phyloP scores from a whole-genome alignment of 306 rosid genomes.

The Medicago ruthenica region DNA sequence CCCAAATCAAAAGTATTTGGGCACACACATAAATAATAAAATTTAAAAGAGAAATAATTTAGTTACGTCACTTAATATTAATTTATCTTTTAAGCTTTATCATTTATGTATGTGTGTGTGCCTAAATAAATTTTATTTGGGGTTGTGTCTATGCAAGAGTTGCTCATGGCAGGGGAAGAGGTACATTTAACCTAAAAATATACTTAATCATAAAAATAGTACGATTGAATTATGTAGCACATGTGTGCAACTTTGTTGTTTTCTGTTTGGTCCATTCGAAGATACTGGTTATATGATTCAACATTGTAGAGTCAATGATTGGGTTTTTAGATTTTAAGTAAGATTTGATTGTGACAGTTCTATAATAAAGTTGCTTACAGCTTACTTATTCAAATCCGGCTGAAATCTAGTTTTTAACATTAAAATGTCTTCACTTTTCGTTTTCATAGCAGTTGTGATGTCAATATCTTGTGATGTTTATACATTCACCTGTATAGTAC shows the following conservation, averaged over 20 bases:
- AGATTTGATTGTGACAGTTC: conserved; percentile 43
- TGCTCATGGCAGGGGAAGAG: no score
- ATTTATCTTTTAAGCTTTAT: no score
- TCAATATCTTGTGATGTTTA: conserved; percentile 29
- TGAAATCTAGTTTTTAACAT: conserved; percentile 27
- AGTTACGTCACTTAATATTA: no score
- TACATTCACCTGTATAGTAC: conserved; percentile 3
- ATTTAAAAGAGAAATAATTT: no score
- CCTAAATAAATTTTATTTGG: no score
- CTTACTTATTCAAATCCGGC: conserved; percentile 30
- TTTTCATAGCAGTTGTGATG: conserved; percentile 41
- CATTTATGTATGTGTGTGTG: no score
- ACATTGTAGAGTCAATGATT: conserved; percentile 23
- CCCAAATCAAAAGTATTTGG: no score
- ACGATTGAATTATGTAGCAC: conserved; percentile 5
- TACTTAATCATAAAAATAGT: background rate
- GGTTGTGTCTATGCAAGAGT: no score
- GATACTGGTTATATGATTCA: background rate
- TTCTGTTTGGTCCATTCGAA: conserved; percentile 23
- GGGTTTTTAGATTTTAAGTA: background rate
- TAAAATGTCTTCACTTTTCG: conserved; percentile 15
- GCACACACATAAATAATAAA: no score
- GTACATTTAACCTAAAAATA: no score
- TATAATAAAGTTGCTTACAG: conserved; percentile 6
- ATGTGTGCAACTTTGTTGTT: conserved; percentile 23